Conservation (phyloP, 768 basidiomycete species). For the Naganishia onofrii region DNA sequence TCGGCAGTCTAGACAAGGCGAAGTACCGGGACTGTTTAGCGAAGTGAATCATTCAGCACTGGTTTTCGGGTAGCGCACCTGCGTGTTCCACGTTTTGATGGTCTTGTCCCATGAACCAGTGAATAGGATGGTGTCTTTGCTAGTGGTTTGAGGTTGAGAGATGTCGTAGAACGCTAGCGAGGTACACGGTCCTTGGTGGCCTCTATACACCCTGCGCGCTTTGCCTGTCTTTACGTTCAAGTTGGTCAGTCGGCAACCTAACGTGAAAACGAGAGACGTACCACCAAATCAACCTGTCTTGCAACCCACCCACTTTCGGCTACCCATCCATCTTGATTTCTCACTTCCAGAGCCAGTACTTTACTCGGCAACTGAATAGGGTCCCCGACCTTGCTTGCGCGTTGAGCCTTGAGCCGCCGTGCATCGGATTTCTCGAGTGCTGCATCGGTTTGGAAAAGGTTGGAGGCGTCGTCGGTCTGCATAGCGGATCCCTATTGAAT, state of each 20-base stretch:
- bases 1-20: conserved; percentile 62
- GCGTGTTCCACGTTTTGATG: conserved; percentile 79
- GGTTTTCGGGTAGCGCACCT: conserved; percentile 56
- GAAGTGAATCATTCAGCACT: conserved; percentile 20
- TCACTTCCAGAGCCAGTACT: conserved; percentile 67
- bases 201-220: conserved; percentile 70
- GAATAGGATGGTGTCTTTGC: conserved; percentile 62
- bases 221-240: conserved; percentile 66
- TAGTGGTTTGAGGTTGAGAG: conserved; percentile 52
- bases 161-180: conserved; percentile 62
- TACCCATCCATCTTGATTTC: conserved; percentile 72
- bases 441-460: conserved; percentile 71
- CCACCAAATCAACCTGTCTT: conserved; percentile 73
- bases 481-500: conserved; percentile 44
- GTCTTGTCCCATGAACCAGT: conserved; percentile 98
- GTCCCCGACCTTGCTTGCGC: conserved; percentile 68
- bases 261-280: conserved; percentile 48
- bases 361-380: conserved; percentile 76
- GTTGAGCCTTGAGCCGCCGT: conserved; percentile 62
- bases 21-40: neutral
- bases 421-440: conserved; percentile 66
- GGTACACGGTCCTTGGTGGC: conserved; percentile 87
- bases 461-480: conserved; percentile 55
- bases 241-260: conserved; percentile 5
- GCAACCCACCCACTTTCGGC: conserved; percentile 79